Evolutionary conservation across 306 rosid species (phyloP).

Genomic region (Trifolium repens): DNA sequence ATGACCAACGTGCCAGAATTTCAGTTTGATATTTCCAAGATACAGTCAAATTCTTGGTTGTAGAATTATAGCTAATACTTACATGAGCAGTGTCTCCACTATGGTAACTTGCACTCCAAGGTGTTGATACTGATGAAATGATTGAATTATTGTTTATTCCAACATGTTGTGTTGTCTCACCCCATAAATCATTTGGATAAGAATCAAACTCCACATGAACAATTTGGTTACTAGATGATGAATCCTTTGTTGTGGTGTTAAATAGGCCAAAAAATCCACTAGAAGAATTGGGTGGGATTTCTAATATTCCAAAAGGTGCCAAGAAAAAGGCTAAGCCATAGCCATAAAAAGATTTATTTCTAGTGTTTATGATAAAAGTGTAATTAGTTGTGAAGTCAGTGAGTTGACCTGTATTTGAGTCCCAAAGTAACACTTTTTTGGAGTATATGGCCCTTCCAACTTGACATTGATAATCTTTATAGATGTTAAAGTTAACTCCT

Average conservation of each 20-base stretch:
- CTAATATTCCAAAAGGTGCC: conserved; percentile 38
- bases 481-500: not conserved
- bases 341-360: not conserved
- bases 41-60: conserved; percentile 39
- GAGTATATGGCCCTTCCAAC: conserved; percentile 49
- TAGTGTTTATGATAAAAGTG: conserved; percentile 44
- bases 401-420: conserved; percentile 34
- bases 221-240: conserved; percentile 32
- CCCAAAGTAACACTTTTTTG: conserved; percentile 49
- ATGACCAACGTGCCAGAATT: too few relatives aligned
- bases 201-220: conserved; percentile 51
- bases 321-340: conserved; percentile 51
- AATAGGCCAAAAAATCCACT: conserved; percentile 43
- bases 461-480: not conserved
- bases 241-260: conserved; percentile 33
- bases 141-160: conserved; percentile 48
- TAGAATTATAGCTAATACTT: conserved; percentile 44
- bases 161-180: conserved; percentile 34
- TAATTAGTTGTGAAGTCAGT: conserved; percentile 50
- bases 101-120: conserved; percentile 49
- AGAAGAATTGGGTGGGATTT: conserved; percentile 49
- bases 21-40: conserved; percentile 46
- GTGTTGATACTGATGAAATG: conserved; percentile 8
- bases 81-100: conserved; percentile 44
- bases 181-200: conserved; percentile 23